Percentiles rank a stretch among this genome's conserved stretches.
phyloP scores from a whole-genome alignment of 345 rosid species.

The Hypericum androsaemum region DNA sequence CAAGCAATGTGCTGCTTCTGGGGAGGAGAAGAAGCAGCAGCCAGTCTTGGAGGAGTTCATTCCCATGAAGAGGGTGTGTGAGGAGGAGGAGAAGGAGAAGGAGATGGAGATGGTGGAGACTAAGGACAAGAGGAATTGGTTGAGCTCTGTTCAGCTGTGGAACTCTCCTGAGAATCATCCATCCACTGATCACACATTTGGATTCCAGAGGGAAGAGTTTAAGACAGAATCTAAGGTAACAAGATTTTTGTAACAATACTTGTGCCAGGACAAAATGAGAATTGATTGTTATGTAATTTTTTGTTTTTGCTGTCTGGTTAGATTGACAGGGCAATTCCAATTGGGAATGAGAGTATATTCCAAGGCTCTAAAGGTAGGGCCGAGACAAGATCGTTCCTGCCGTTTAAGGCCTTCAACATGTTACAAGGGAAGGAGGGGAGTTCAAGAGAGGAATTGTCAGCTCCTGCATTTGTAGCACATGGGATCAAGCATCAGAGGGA shows the following conservation, averaged over 20 bases:
- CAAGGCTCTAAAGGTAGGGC: constrained; percentile 25
- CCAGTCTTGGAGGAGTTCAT: constrained; percentile 71
- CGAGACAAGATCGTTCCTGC: constrained; percentile 29
- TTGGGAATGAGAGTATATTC: constrained; percentile 21
- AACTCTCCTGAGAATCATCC: constrained; percentile 20
- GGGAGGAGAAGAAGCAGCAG: constrained; percentile 10
- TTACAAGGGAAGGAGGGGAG: constrained; percentile 12
- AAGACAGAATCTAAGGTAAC: too few species aligned
- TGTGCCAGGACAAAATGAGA: constrained; percentile 1
- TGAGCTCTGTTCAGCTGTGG: constrained; percentile 67
- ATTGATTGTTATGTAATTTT: not conserved
- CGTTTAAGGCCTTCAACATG: constrained; percentile 23
- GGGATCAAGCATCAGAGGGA: constrained; percentile 45
- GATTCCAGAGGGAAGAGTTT: not conserved
- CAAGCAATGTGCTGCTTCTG: constrained; percentile 23
- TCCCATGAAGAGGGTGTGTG: constrained; percentile 37
- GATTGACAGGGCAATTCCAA: constrained; percentile 29
- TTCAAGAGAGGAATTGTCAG: constrained; percentile 13
- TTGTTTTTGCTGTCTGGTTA: not conserved
- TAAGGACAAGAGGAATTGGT: constrained; percentile 56
- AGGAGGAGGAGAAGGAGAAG: constrained; percentile 12
- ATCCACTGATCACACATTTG: not conserved
- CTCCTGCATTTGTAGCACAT: constrained; percentile 41
- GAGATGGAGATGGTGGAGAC: constrained; percentile 21
- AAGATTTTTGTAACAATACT: too few species aligned